Base-by-base conservation (phyloP, 2,329 filamentous ascomycete species). In the Claviceps digitariae region DNA sequence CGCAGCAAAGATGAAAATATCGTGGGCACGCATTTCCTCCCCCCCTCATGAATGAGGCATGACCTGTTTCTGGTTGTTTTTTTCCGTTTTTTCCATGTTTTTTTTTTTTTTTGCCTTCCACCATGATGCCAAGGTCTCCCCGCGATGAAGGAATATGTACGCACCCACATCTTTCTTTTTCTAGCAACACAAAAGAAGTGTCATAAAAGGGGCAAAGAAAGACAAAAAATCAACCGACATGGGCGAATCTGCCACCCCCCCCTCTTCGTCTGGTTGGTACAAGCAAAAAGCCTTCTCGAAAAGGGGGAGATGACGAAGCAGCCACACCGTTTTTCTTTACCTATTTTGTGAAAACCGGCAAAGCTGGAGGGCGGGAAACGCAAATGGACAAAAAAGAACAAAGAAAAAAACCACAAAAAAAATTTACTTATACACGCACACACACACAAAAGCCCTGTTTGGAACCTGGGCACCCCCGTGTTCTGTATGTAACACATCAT, bases 401-500 rank as follows among this genome's bases (percentile, higher is more conserved):
- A 15, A 9, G 5, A n/a, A 17, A 34, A 48, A 23, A 10, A 34
- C 31, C 5, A 21, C 23, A 45, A n/a, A 36, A 36, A 46, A 5
- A 40, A n/a, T 21, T 9, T 20, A 40, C n/a, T 17, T 6, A 40
- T 6, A 34, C 10, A 34, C 31, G 10, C 31, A 12, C 10, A 34
- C 31, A 36, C n/a, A 34, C 4, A 12, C 57, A 59, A 59, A 62
- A 46, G 8, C 25, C 20, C 56, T 57, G 59, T 25, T 25, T 43
- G 13, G 58, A 40, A 58, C 58, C 61, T 61, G 62, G 62, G 64
- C 20, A 62, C 63, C 63, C 63, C 62, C 61, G 60, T 63, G 62
- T 66, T 65, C 56, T 60, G 62, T 60, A 63, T 61, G 62, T 60
- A 62, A 55, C 57, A 57, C 64, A 59, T 59, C 62, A 67, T 65